Percentiles rank a stretch among this genome's conserved stretches.
phyloP scores from a whole-genome alignment of 2,329 filamentous ascomycete species.

The Trichoderma lentiforme region DNA sequence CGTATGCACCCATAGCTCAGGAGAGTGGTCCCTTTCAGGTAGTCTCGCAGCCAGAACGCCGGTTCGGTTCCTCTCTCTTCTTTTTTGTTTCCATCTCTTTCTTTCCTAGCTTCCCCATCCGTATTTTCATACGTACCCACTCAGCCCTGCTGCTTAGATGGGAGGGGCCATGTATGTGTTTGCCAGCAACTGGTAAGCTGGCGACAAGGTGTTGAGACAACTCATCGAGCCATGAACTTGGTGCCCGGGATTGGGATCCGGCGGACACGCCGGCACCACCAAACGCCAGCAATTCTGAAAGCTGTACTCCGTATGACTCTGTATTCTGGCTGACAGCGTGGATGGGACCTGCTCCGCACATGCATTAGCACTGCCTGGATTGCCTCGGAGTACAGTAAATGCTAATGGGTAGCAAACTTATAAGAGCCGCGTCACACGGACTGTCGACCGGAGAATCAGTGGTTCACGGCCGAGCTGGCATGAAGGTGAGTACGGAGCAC shows the following conservation, averaged over 20 bases:
- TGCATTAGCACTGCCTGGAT: slow-evolving; percentile 10
- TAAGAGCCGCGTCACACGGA: slow-evolving; percentile 14
- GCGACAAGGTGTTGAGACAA: slow-evolving; percentile 17
- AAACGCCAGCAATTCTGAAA: neutral
- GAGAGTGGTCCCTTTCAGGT: neutral
- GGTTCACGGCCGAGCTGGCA: neutral
- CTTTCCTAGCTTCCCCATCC: neutral
- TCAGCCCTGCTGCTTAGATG: slow-evolving; percentile 14
- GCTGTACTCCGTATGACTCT: neutral
- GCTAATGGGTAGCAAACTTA: slow-evolving; percentile 11
- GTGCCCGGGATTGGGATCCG: slow-evolving; percentile 6
- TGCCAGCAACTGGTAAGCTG: slow-evolving; percentile 13
- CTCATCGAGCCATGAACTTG: slow-evolving; percentile 12
- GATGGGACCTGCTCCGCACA: slow-evolving; percentile 15
- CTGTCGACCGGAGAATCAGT: slow-evolving; percentile 9
- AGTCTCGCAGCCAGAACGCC: neutral
- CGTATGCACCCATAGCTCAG: neutral
- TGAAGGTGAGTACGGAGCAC: neutral
- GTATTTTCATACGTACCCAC: slow-evolving; percentile 8
- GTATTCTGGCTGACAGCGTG: slow-evolving; percentile 9
- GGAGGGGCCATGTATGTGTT: slow-evolving; percentile 14
- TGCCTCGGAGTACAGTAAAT: neutral
- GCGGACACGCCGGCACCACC: slow-evolving; percentile 3
- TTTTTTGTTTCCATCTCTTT: neutral
- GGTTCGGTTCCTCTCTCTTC: neutral